Evolutionary conservation across 371 early-diverging fungal genomes (phyloP).

Genomic region (Saksenaea oblongispora): DNA sequence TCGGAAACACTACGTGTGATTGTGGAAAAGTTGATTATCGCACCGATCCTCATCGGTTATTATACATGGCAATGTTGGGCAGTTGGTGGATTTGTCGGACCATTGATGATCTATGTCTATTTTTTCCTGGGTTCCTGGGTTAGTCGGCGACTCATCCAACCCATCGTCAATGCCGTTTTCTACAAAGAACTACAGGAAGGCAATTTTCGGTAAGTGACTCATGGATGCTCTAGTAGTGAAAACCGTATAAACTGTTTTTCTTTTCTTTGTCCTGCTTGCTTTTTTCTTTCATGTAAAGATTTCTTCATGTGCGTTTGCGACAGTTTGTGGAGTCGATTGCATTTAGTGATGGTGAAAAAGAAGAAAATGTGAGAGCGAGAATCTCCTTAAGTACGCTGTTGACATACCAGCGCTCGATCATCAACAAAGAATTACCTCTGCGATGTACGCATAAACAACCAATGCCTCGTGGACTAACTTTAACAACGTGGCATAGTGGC

Average conservation of each 20-base stretch:
- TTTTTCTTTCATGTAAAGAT: conserved; percentile 36
- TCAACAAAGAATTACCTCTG: conserved; percentile 66
- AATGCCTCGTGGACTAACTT: neutral
- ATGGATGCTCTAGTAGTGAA: neutral
- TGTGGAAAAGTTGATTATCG: conserved; percentile 68
- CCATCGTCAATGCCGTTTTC: conserved; percentile 76
- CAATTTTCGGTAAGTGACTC: conserved; percentile 58
- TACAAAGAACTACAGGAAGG: conserved; percentile 82
- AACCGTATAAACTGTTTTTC: neutral
- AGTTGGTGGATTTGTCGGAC: conserved; percentile 73
- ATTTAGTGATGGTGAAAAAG: conserved; percentile 72
- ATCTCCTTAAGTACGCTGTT: conserved; percentile 55
- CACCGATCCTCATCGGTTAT: conserved; percentile 75
- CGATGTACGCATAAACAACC: conserved; percentile 41
- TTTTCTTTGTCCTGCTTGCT: neutral
- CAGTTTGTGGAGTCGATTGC: conserved; percentile 81
- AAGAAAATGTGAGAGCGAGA: conserved; percentile 60
- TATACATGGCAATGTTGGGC: conserved; percentile 77
- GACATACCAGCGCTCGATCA: conserved; percentile 56
- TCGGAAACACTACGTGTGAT: conserved; percentile 61
- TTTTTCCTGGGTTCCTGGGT: conserved; percentile 68
- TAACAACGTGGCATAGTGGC: conserved; percentile 35
- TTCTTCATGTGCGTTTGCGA: conserved; percentile 72
- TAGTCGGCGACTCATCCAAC: conserved; percentile 66
- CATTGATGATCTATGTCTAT: conserved; percentile 68